Conservation (phyloP, 2,329 filamentous ascomycete genomes). For the Aspergillus versicolor region DNA sequence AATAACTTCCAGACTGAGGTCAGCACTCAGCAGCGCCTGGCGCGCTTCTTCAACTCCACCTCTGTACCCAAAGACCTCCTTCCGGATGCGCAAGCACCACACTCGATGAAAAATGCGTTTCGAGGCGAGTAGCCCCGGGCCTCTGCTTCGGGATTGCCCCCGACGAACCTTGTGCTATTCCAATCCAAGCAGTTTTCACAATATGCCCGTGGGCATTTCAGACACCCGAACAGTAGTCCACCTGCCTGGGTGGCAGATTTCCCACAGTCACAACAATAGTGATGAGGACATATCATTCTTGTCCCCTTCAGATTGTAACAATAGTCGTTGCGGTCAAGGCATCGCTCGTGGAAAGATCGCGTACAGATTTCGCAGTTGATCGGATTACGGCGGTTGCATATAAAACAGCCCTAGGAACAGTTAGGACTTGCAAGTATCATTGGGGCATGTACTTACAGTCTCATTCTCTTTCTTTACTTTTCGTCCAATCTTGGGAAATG, state of each 20-base stretch:
- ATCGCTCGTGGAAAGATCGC: slow-evolving; percentile 53
- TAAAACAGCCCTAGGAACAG: slow-evolving; percentile 16
- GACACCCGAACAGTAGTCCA: slow-evolving; percentile 50
- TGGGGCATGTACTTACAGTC: slow-evolving; percentile 24
- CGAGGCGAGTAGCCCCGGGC: slow-evolving; percentile 45
- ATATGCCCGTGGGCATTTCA: slow-evolving; percentile 55
- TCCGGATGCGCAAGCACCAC: not conserved
- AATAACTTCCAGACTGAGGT: not conserved
- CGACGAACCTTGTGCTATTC: slow-evolving; percentile 50
- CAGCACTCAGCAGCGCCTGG: not conserved
- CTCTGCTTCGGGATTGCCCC: slow-evolving; percentile 51
- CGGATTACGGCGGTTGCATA: slow-evolving; percentile 4
- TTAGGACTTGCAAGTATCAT: slow-evolving; percentile 2
- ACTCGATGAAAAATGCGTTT: slow-evolving; percentile 51
- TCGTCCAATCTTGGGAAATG: not conserved
- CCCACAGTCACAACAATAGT: slow-evolving; percentile 54
- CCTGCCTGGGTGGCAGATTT: slow-evolving; percentile 50
- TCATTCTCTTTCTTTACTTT: slow-evolving; percentile 43
- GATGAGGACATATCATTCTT: slow-evolving; percentile 52
- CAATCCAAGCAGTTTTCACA: slow-evolving; percentile 58
- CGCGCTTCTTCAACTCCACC: not conserved
- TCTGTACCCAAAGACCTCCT: not conserved
- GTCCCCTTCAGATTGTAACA: slow-evolving; percentile 22
- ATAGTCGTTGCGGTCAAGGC: slow-evolving; percentile 36
- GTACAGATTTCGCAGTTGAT: slow-evolving; percentile 46